Percentiles rank a stretch among this genome's conserved stretches.
These are phyloP conservation scores for Colletotrichum eremochloae DNA, from an alignment of 2,329 filamentous ascomycete genomes.

Conservation along the genomic window DNA sequence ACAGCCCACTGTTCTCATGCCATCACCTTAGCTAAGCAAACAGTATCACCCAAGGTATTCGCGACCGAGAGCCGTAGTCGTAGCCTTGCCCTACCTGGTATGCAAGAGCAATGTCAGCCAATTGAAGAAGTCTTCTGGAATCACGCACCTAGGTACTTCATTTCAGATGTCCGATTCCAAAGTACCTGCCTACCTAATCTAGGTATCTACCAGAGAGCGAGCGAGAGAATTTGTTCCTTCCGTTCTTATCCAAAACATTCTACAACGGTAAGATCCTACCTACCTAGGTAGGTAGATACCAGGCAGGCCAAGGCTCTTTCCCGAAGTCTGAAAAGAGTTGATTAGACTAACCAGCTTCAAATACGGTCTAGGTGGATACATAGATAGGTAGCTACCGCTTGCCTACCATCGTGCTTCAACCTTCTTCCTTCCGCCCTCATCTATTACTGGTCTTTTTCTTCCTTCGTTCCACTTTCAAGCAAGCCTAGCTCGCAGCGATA, in stretches of 20 bases:
- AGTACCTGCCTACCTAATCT: background rate
- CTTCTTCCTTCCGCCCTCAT: background rate
- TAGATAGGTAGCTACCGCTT: too few relatives aligned
- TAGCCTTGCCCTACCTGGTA: background rate
- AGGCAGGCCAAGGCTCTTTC: background rate
- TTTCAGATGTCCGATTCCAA: background rate
- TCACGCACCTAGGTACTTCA: background rate
- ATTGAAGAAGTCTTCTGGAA: background rate
- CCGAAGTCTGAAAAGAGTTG: background rate
- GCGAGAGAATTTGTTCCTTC: background rate
- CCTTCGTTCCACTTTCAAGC: background rate
- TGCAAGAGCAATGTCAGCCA: background rate
- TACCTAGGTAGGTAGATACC: background rate
- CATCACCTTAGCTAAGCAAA: background rate
- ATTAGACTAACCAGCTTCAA: background rate
- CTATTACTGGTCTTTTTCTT: background rate
- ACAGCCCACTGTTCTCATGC: background rate
- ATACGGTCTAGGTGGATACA: background rate
- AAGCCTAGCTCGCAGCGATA: background rate
- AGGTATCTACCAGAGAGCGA: too few relatives aligned
- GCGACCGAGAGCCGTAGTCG: background rate
- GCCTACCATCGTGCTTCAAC: background rate
- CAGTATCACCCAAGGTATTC: background rate
- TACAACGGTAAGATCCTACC: background rate
- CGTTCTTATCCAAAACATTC: background rate